A percentile compares a stretch with the other conserved stretches of the same genome.
These are phyloP conservation scores for Davidsoniella virescens DNA, from an alignment of 2,329 filamentous ascomycete genomes.

Conservation along the genomic window DNA sequence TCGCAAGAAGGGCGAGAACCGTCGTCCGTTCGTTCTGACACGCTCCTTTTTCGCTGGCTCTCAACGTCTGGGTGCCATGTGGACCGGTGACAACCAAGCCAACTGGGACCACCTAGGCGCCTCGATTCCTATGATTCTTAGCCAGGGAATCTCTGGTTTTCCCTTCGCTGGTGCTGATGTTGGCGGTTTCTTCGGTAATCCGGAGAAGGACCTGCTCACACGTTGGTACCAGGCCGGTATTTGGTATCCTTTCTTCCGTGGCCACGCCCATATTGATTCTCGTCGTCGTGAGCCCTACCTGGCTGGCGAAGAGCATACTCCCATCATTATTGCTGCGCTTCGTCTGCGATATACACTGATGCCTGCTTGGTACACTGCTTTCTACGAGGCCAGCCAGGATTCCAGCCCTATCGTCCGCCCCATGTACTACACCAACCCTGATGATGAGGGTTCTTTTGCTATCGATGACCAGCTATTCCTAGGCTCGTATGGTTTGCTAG, in stretches of 20 bases:
- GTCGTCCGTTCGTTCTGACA: conserved; percentile 82
- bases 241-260: conserved; percentile 97
- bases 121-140: conserved; percentile 83
- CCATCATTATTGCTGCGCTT: conserved; percentile 74
- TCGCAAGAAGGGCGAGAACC: conserved; percentile 70
- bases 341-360: conserved; percentile 78
- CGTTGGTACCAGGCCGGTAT: conserved; percentile 95
- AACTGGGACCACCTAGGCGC: conserved; percentile 82
- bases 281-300: conserved; percentile 89
- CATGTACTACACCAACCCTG: conserved; percentile 83
- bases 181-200: conserved; percentile 95
- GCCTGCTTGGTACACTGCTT: conserved; percentile 92
- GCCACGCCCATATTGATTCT: conserved; percentile 90
- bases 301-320: conserved; percentile 64
- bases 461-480: conserved; percentile 91
- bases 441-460: conserved; percentile 70
- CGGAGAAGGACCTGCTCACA: conserved; percentile 75
- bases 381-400: conserved; percentile 70
- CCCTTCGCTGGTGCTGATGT: conserved; percentile 93
- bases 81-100: conserved; percentile 96
- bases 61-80: conserved; percentile 86
- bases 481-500: conserved; percentile 75
- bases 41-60: conserved; percentile 84
- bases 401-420: conserved; percentile 80
- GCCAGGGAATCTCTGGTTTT: conserved; percentile 81